These are phyloP conservation scores for Apiotrichum montevideense DNA, from an alignment of 1,284 basidiomycete genomes.

Conservation along the genomic window DNA sequence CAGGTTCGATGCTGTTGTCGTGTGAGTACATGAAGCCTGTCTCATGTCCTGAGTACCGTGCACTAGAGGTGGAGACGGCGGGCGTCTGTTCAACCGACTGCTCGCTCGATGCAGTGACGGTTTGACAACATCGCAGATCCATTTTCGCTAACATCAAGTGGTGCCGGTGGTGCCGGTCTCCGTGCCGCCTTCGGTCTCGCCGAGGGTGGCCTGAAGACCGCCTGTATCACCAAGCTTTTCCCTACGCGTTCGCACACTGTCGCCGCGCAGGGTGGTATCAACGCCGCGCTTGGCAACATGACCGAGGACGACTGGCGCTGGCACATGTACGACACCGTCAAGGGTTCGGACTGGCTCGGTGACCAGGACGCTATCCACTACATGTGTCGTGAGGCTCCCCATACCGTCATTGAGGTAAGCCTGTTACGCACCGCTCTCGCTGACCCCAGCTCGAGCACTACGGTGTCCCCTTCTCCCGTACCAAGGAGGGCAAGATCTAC, in stretches of 20 bases:
- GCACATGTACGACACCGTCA: slow-evolving; percentile 98
- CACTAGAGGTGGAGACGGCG: too few species aligned
- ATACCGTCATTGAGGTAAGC: slow-evolving; percentile 81
- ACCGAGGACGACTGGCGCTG: slow-evolving; percentile 99
- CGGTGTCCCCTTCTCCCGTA: slow-evolving; percentile 97
- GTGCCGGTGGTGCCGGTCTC: slow-evolving; percentile 96
- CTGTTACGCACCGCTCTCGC: too few species aligned
- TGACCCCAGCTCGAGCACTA: slow-evolving; percentile 83
- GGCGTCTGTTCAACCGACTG: too few species aligned
- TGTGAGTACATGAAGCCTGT: slow-evolving; percentile 55
- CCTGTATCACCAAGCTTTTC: slow-evolving; percentile 98
- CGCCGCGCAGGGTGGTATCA: slow-evolving; percentile 98
- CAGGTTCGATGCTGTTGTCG: slow-evolving; percentile 92
- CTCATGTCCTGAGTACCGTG: too few species aligned
- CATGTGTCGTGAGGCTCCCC: slow-evolving; percentile 95
- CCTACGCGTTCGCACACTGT: slow-evolving; percentile 99
- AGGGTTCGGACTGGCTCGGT: slow-evolving; percentile 99
- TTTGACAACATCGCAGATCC: background rate
- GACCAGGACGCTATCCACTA: slow-evolving; percentile 99
- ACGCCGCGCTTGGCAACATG: slow-evolving; percentile 98
- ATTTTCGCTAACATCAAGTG: slow-evolving; percentile 51
- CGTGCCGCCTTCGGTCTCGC: slow-evolving; percentile 98
- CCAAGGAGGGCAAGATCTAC: slow-evolving; percentile 99
- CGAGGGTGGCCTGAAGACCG: slow-evolving; percentile 96
- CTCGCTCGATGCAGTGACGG: too few species aligned